Base-by-base conservation (phyloP, 768 basidiomycete species). In the Hemileccinum impolitum region DNA sequence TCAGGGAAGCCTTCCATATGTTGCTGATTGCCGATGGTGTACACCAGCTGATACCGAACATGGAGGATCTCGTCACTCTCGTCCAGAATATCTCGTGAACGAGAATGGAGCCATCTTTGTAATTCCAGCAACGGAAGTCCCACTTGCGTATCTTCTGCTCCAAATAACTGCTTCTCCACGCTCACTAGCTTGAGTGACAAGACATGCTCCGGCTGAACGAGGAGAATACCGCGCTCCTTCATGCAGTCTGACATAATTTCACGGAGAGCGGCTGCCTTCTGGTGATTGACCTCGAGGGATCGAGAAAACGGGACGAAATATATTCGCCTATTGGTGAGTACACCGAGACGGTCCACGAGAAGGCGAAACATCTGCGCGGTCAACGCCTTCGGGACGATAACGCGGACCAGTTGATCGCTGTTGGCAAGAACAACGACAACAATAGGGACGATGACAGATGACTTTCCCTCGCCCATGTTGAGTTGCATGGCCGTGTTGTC, bases 401-500 rank as follows among this genome's bases (percentile, higher is more conserved):
- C 70, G 12, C 80, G 72, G 34, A 73, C 73, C 1, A 81, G 61
- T 23, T 63, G 70, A 3, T 64, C 19, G 2, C 75, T 70, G 50
- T 80, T 65, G 0, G 79, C 74, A 12, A 81, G 65, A 3, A 61
- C 57, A 3, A 67, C 56, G 0, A 69, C 62, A 2, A 70, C 60
- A 28, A 80, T 62, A 0, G 80, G 79, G 5, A 80, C 68, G 17
- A 81, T 72, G 4, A 72, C 72, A 0, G 71, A 73, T 2, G 72
- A 73, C 50, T 82, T 81, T 2, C 79, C 79, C 46, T 81, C 79
- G 4, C 79, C 79, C 79, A 81, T 81, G 42, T 81, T 78, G 13
- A 81, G 70, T 36, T 81, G 79, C 21, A 76, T 62, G 6, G 70
- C 58, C 0, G 72, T 71, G 42, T 75, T 81, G 6, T 53, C 15